Evolutionary conservation across 805 yeast genomes (phyloP), one percentile per base, ranked within the genome.

Genomic region (Lachancea lanzarotensis): DNA sequence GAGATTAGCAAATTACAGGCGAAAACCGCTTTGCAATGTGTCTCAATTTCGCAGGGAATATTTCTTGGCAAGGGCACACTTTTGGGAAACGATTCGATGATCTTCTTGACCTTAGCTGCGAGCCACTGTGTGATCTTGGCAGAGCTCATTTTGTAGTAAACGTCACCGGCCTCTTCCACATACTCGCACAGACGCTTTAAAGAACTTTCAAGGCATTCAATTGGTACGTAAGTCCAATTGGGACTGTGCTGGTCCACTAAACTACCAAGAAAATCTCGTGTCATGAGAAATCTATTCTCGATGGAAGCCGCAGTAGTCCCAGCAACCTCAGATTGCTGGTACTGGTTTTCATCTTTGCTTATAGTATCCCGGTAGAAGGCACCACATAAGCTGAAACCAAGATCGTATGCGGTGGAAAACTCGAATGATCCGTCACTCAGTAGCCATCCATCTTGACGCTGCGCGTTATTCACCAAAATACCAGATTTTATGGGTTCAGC

Each of bases 1-100:
- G 74, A 72, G 2, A 80, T 61, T 5, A 82, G 60, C 43, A 71
- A 61, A 43, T 67, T 68, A 13, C 63, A 57, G 16, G 69, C 62
- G 15, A 72, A 64, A 2, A 68, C 54, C 2, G 56, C 48, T n/a
- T 71, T 52, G 1, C 73, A 63, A 7, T 65, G 60, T 2, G 49
- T 52, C 2, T 75, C 69, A 2, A 68, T 67, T 12, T 59, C 56
- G 11, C 54, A 54, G 45, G 67, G 42, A 54, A 54, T 40, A 49
- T 61, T 36, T 49, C 47, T 29, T 52, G 72, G 56, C 36, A 64
- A 49, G 16, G 52, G 54, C 9, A 71, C 48, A 9, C 70, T 60
- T 13, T 46, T 19, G 0, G 80, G 79, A 45, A 79, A 69, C 9
- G 59, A 52, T 0, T 40, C 26, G 0, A 59, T 48, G 0, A 79